Evolutionary conservation across 371 early-diverging fungal species (phyloP).

Genomic region (Funneliformis caledonium): DNA sequence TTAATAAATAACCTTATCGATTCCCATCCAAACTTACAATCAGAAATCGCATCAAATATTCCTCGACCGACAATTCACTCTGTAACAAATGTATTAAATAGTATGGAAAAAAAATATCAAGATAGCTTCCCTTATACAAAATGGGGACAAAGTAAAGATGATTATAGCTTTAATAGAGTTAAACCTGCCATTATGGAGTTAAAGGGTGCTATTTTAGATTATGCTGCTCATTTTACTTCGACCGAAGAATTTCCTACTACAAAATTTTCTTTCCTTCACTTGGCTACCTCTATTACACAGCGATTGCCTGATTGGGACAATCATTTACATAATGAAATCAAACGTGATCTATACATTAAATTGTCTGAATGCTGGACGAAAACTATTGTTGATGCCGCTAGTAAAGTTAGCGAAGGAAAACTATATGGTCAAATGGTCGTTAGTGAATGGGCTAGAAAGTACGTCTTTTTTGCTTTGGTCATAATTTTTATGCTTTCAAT

Average conservation of each 20-base stretch:
- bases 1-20: constrained; percentile 74
- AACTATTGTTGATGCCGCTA: constrained; percentile 71
- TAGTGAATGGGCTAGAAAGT: constrained; percentile 80
- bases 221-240: constrained; percentile 85
- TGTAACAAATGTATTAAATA: constrained; percentile 68
- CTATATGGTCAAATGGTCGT: constrained; percentile 73
- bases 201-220: constrained; percentile 78
- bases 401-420: constrained; percentile 78
- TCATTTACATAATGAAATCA: constrained; percentile 66
- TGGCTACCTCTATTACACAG: constrained; percentile 75
- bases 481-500: neutral
- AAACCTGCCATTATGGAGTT: constrained; percentile 75
- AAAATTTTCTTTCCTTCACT: constrained; percentile 79
- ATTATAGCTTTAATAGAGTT: constrained; percentile 90
- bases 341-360: constrained; percentile 69
- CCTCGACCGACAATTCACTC: constrained; percentile 88
- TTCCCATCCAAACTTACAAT: constrained; percentile 71
- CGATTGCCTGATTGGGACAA: constrained; percentile 86
- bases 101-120: constrained; percentile 71
- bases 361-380: constrained; percentile 80
- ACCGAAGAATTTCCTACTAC: constrained; percentile 74
- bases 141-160: constrained; percentile 78
- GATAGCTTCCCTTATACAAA: constrained; percentile 86
- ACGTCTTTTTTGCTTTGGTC: constrained; percentile 29
- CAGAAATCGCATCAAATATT: constrained; percentile 74